phyloP scores from a whole-genome alignment of 2,329 filamentous ascomycete genomes.

The Aspergillus sp. region DNA sequence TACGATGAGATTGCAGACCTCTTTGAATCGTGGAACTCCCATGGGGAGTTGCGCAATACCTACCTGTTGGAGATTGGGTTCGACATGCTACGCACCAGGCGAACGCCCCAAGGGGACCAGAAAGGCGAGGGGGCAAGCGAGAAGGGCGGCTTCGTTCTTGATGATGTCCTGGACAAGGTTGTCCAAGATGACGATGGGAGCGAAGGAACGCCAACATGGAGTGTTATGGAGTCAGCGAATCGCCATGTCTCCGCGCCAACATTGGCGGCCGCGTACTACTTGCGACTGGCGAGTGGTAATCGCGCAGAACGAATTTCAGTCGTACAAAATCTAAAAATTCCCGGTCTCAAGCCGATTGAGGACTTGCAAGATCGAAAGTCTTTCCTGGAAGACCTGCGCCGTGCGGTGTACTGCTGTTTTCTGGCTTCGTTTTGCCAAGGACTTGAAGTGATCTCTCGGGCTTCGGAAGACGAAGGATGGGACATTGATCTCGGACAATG shows the following conservation, averaged over 20 bases:
- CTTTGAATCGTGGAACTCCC: slow-evolving; percentile 59
- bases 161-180: slow-evolving; percentile 65
- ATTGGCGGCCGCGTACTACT: slow-evolving; percentile 60
- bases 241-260: slow-evolving; percentile 64
- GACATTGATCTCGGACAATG: slow-evolving; percentile 41
- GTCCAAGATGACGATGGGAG: slow-evolving; percentile 66
- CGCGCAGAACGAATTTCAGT: slow-evolving; percentile 54
- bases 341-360: slow-evolving; percentile 36
- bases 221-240: slow-evolving; percentile 58
- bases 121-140: slow-evolving; percentile 30
- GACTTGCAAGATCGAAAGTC: slow-evolving; percentile 32
- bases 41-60: slow-evolving; percentile 58
- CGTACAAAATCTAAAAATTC: slow-evolving; percentile 47
- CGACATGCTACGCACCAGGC: slow-evolving; percentile 57
- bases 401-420: slow-evolving; percentile 61
- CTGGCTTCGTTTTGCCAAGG: slow-evolving; percentile 64
- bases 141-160: slow-evolving; percentile 52
- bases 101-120: slow-evolving; percentile 35
- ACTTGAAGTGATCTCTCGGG: slow-evolving; percentile 60
- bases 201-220: slow-evolving; percentile 67
- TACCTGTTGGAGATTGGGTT: slow-evolving; percentile 63
- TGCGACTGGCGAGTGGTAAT: slow-evolving; percentile 63
- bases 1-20: slow-evolving; percentile 61
- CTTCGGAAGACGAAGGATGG: slow-evolving; percentile 60
- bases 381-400: slow-evolving; percentile 58